Evolutionary conservation across 257 asterid species (phyloP).

Genomic region (Anisodus tanguticus): DNA sequence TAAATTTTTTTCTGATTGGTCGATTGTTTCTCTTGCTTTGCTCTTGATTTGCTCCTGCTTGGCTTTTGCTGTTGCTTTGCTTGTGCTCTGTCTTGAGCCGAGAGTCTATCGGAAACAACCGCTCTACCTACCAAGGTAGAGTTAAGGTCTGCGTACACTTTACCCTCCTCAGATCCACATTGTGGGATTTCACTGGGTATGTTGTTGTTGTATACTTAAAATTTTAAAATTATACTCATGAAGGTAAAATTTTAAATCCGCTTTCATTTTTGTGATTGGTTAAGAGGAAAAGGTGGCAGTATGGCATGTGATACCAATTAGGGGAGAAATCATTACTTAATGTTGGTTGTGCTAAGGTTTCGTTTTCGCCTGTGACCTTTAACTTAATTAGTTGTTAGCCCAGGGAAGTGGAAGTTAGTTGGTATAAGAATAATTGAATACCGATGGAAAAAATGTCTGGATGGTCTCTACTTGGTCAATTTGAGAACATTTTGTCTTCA

Average conservation of each 20-base stretch:
- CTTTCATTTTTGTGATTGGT: conserved; percentile 13
- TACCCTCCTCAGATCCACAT: too few species aligned
- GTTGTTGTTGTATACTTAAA: too few species aligned
- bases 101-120: too few species aligned
- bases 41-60: too few species aligned
- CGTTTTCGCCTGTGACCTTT: conserved; percentile 10
- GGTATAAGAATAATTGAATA: not conserved
- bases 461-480: not conserved
- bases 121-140: too few species aligned
- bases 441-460: not conserved
- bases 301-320: conserved; percentile 36
- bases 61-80: too few species aligned
- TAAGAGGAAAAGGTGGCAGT: not conserved
- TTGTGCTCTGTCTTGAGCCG: too few species aligned
- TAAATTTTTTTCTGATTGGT: too few species aligned
- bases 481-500: not conserved
- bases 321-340: not conserved
- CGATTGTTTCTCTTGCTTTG: too few species aligned
- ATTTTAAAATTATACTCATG: not conserved
- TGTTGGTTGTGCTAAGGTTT: not conserved
- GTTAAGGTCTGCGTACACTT: too few species aligned
- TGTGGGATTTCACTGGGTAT: too few species aligned
- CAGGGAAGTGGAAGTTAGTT: conserved; percentile 27
- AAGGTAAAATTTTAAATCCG: not conserved
- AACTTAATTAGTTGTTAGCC: conserved; percentile 19